These are phyloP conservation scores for Acacia pycnantha DNA, from an alignment of 331 rosid species.

Conservation along the genomic window DNA sequence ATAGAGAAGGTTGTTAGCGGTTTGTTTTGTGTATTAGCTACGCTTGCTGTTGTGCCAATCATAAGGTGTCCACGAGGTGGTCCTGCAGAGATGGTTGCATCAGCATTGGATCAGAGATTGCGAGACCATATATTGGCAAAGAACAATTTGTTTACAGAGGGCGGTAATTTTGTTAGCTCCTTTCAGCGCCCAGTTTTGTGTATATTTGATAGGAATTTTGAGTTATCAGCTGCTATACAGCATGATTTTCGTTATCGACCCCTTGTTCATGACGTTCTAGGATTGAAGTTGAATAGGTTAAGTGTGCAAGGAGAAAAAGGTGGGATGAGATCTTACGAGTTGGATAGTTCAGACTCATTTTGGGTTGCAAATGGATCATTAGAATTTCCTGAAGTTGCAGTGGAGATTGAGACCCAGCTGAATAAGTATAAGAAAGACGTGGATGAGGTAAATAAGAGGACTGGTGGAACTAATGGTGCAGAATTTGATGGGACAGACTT, in stretches of 20 bases:
- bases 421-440: slow-evolving; percentile 67
- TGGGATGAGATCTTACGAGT: slow-evolving; percentile 66
- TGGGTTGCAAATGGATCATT: slow-evolving; percentile 66
- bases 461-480: slow-evolving; percentile 59
- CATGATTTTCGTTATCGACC: slow-evolving; percentile 79
- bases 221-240: slow-evolving; percentile 68
- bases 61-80: slow-evolving; percentile 71
- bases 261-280: slow-evolving; percentile 69
- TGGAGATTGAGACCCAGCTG: slow-evolving; percentile 71
- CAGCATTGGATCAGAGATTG: slow-evolving; percentile 64
- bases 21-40: slow-evolving; percentile 66
- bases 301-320: slow-evolving; percentile 67
- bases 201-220: slow-evolving; percentile 67
- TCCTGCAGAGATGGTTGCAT: slow-evolving; percentile 81
- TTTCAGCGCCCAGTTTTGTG: slow-evolving; percentile 74
- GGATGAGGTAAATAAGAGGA: slow-evolving; percentile 69
- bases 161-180: slow-evolving; percentile 52
- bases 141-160: slow-evolving; percentile 63
- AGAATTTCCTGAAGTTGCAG: slow-evolving; percentile 72
- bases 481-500: slow-evolving; percentile 70
- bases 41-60: slow-evolving; percentile 66
- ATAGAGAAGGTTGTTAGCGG: slow-evolving; percentile 60
- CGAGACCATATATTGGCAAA: slow-evolving; percentile 67
- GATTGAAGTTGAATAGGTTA: slow-evolving; percentile 63
- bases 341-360: slow-evolving; percentile 64